Conservation (phyloP, 1,284 basidiomycete genomes). For the Agaricales sp. region DNA sequence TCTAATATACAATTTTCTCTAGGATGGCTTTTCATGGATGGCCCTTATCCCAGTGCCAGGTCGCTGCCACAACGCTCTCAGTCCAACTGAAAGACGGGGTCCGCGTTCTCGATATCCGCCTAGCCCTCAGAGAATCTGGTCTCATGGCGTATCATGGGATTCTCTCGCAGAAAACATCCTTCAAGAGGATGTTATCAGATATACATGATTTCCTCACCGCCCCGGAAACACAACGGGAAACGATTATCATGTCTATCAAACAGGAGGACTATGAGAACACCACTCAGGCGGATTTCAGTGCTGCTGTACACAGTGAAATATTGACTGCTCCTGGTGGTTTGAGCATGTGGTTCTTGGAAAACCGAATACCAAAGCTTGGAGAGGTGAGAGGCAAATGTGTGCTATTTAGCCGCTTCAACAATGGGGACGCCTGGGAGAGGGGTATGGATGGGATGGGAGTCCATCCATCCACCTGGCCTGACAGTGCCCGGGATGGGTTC, state of each 20-base stretch:
- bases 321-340: slow-evolving; percentile 40
- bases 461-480: slow-evolving; percentile 75
- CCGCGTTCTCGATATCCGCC: slow-evolving; percentile 72
- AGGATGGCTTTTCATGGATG: slow-evolving; percentile 77
- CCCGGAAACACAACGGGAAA: slow-evolving; percentile 50
- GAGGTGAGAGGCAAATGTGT: slow-evolving; percentile 78
- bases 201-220: slow-evolving; percentile 58
- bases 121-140: slow-evolving; percentile 52
- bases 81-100: slow-evolving; percentile 60
- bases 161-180: slow-evolving; percentile 59
- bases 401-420: slow-evolving; percentile 76
- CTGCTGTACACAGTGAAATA: slow-evolving; percentile 58
- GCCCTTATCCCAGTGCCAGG: slow-evolving; percentile 72
- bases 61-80: slow-evolving; percentile 36
- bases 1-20: slow-evolving; percentile 3
- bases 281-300: slow-evolving; percentile 43
- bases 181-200: slow-evolving; percentile 48
- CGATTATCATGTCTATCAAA: slow-evolving; percentile 77
- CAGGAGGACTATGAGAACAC: slow-evolving; percentile 61
- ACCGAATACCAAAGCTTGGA: slow-evolving; percentile 66
- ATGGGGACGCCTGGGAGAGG: slow-evolving; percentile 52
- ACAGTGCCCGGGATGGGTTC: slow-evolving; percentile 63
- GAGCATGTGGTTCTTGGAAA: slow-evolving; percentile 72
- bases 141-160: slow-evolving; percentile 76
- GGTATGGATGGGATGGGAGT: slow-evolving; percentile 67